These are phyloP conservation scores for Carex scoparia DNA, from an alignment of 176 grass and related monocot genomes.

Conservation along the genomic window DNA sequence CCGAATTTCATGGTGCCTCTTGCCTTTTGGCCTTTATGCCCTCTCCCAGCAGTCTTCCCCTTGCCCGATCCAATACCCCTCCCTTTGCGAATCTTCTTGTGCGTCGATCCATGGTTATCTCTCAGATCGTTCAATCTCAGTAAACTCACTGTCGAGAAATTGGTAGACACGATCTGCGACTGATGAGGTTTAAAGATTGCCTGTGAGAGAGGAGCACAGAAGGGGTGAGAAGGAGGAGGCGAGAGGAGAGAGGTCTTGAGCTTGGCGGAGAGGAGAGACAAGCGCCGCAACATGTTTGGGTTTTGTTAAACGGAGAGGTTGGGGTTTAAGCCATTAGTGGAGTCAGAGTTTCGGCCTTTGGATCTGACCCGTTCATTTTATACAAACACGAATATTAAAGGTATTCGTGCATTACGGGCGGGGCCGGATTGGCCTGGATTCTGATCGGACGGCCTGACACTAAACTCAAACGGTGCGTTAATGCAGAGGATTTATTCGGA, in stretches of 20 bases:
- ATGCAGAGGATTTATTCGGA: not conserved
- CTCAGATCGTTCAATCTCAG: conserved; percentile 77
- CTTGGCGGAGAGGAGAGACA: conserved; percentile 35
- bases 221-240: not conserved
- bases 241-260: conserved; percentile 16
- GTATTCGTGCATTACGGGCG: too few relatives aligned
- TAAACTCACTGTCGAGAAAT: conserved; percentile 38
- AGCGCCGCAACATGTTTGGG: conserved; percentile 61
- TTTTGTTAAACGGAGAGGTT: not conserved
- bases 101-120: conserved; percentile 56
- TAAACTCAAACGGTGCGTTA: too few relatives aligned
- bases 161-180: not conserved
- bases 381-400: too few relatives aligned
- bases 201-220: not conserved
- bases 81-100: conserved; percentile 94
- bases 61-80: conserved; percentile 91
- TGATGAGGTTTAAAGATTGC: not conserved
- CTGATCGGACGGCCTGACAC: too few relatives aligned
- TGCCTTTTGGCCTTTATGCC: conserved; percentile 93
- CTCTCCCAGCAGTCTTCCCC: conserved; percentile 85
- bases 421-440: too few relatives aligned
- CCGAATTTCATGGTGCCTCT: conserved; percentile 78
- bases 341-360: not conserved
- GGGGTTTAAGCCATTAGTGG: conserved; percentile 21
- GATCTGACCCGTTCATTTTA: too few relatives aligned